phyloP scores from a whole-genome alignment of 2,329 filamentous ascomycete genomes.

The Nemania diffusa region DNA sequence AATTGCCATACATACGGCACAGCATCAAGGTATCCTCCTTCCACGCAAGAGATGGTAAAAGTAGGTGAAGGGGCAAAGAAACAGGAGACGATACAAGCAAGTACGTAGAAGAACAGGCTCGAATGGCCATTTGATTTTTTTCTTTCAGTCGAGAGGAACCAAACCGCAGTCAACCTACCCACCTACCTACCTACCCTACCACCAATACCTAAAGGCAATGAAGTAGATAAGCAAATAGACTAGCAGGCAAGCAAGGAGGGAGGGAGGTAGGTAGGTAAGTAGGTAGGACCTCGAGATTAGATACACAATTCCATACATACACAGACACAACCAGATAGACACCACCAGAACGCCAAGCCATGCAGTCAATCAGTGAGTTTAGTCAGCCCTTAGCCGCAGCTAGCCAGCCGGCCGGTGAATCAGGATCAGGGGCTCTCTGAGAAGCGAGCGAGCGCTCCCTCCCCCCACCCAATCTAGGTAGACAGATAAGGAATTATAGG shows the following conservation, averaged over 20 bases:
- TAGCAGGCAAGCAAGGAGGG: not conserved
- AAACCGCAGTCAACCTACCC: not conserved
- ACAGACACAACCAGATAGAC: not conserved
- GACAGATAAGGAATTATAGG: not conserved
- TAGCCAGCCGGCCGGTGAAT: not conserved
- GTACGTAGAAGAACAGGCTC: not conserved
- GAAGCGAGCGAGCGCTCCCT: not conserved
- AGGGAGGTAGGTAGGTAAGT: too few relatives aligned
- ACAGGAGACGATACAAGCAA: too few relatives aligned
- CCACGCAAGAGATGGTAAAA: too few relatives aligned
- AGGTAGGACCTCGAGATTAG: not conserved
- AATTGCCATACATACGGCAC: too few relatives aligned
- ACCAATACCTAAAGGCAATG: not conserved
- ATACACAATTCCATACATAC: slow-evolving; percentile 2
- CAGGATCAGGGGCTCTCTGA: not conserved
- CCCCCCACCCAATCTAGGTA: not conserved
- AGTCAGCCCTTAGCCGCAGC: not conserved
- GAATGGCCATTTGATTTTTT: not conserved
- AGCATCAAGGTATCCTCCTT: too few relatives aligned
- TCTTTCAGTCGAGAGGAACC: not conserved
- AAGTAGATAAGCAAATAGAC: not conserved
- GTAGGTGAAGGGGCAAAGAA: too few relatives aligned
- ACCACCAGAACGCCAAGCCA: slow-evolving; percentile 30
- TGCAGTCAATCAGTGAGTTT: slow-evolving; percentile 24
- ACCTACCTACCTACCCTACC: too few relatives aligned